These are phyloP conservation scores for Suillus alpinus DNA, from an alignment of 768 basidiomycete genomes.

Conservation along the genomic window DNA sequence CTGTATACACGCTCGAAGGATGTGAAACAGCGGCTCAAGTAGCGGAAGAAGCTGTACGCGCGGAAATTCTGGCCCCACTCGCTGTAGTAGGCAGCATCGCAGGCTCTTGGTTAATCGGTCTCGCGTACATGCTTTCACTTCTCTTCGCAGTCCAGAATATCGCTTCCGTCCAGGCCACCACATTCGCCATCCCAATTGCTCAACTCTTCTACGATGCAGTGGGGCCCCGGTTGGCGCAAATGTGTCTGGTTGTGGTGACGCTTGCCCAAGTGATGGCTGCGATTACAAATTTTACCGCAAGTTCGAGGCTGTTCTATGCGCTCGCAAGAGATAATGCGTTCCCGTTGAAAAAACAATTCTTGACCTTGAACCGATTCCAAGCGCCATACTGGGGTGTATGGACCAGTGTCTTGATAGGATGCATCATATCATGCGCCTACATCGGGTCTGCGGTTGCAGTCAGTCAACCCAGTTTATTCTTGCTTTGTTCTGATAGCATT, in stretches of 20 bases:
- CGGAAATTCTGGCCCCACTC: conserved; percentile 54
- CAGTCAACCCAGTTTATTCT: conserved; percentile 15
- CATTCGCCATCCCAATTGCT: conserved; percentile 55
- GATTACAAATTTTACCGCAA: conserved; percentile 56
- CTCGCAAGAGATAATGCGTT: conserved; percentile 53
- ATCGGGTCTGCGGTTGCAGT: conserved; percentile 57
- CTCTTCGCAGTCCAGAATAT: conserved; percentile 58
- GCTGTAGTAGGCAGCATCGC: conserved; percentile 52
- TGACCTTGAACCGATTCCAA: conserved; percentile 50
- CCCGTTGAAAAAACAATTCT: conserved; percentile 44
- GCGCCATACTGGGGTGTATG: conserved; percentile 56
- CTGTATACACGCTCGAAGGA: conserved; percentile 60
- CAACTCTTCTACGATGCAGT: conserved; percentile 57
- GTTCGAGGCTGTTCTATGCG: conserved; percentile 56
- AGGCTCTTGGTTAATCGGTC: conserved; percentile 56
- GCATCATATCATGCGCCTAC: conserved; percentile 55
- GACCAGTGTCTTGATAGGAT: conserved; percentile 51
- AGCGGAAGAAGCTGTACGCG: conserved; percentile 55
- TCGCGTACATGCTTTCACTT: conserved; percentile 56
- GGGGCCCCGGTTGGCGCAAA: conserved; percentile 41
- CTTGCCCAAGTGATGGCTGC: conserved; percentile 56
- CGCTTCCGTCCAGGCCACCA: conserved; percentile 44
- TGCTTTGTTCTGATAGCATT: not conserved
- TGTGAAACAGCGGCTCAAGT: conserved; percentile 63
- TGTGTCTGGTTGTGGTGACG: conserved; percentile 49